phyloP scores from a whole-genome alignment of 2,329 filamentous ascomycete species.

The Neurospora crassa region DNA sequence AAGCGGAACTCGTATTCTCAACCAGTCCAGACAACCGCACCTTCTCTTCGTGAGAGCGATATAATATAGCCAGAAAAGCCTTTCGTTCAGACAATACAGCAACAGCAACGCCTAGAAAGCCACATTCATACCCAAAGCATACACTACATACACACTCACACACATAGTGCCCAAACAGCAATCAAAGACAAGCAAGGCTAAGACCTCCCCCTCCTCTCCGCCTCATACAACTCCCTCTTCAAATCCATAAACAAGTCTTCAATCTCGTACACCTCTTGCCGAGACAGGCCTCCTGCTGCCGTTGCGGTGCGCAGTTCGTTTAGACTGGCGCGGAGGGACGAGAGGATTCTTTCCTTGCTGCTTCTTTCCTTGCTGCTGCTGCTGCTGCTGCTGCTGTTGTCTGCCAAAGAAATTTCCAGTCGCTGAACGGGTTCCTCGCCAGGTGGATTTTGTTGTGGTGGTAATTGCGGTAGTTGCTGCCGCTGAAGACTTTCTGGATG shows the following conservation, averaged over 20 bases:
- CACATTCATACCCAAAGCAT: no score
- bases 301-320: constrained; percentile 47
- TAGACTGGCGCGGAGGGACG: constrained; percentile 45
- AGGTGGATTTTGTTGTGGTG: neutral
- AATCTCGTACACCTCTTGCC: constrained; percentile 57
- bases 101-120: no score
- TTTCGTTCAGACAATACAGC: no score
- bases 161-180: no score
- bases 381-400: constrained; percentile 1
- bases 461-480: neutral
- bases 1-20: no score
- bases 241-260: constrained; percentile 76
- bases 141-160: no score
- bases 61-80: no score
- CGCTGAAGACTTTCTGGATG: neutral
- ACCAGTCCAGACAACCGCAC: no score
- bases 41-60: no score
- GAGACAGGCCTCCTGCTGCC: constrained; percentile 34
- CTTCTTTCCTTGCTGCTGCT: no score
- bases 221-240: constrained; percentile 62
- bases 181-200: neutral
- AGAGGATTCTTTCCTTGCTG: constrained; percentile 35
- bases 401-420: neutral
- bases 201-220: constrained; percentile 47
- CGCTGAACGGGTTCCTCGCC: constrained; percentile 3